phyloP scores from a whole-genome alignment of 1,139 yeast species.

The Debaryomyces coudertii region DNA sequence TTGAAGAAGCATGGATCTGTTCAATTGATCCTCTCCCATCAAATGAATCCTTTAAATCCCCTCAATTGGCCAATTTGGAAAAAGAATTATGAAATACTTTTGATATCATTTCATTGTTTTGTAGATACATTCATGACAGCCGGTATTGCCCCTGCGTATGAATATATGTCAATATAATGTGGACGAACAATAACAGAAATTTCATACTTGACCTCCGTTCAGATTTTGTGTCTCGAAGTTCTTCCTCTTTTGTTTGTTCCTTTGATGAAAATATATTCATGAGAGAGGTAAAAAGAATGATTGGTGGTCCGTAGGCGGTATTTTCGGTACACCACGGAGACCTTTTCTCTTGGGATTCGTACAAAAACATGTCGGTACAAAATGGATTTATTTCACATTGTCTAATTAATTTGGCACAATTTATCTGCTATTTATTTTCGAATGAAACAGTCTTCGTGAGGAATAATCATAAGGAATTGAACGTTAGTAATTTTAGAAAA shows the following conservation, averaged over 20 bases:
- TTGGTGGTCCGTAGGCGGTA: slow-evolving; percentile 21
- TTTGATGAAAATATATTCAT: slow-evolving; percentile 20
- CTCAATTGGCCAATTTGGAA: slow-evolving; percentile 21
- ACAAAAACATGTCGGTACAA: slow-evolving; percentile 6
- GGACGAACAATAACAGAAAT: slow-evolving; percentile 16
- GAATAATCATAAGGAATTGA: background rate
- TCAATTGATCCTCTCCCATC: slow-evolving; percentile 22
- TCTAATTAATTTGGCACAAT: slow-evolving; percentile 19
- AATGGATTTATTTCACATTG: slow-evolving; percentile 19
- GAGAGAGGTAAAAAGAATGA: slow-evolving; percentile 23
- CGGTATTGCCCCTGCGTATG: slow-evolving; percentile 21
- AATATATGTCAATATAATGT: slow-evolving; percentile 17
- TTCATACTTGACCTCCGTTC: slow-evolving; percentile 21
- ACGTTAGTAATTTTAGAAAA: slow-evolving; percentile 3
- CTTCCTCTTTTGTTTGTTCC: slow-evolving; percentile 22
- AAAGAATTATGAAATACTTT: slow-evolving; percentile 10
- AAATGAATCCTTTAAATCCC: slow-evolving; percentile 20
- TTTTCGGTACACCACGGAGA: slow-evolving; percentile 21
- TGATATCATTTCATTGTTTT: slow-evolving; percentile 20
- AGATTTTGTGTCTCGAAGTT: slow-evolving; percentile 19
- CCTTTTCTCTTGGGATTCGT: slow-evolving; percentile 22
- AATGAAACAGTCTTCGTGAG: slow-evolving; percentile 18
- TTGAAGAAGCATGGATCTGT: slow-evolving; percentile 20
- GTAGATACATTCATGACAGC: slow-evolving; percentile 22
- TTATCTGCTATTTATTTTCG: slow-evolving; percentile 16